These are phyloP conservation scores for Chamaenerion angustifolium DNA, from an alignment of 345 rosid species.

Conservation along the genomic window DNA sequence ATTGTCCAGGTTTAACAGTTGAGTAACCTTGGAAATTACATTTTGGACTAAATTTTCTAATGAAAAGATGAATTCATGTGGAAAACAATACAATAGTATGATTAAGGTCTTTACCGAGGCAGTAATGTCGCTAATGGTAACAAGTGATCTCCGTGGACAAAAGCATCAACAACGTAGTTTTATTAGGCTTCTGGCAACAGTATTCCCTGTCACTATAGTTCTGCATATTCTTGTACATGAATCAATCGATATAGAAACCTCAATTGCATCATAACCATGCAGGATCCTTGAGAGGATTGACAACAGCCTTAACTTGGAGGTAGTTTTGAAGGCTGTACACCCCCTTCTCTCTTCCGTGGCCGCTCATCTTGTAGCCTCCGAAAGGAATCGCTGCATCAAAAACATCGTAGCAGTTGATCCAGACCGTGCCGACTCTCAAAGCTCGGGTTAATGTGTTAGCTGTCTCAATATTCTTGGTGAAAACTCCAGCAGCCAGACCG, in stretches of 20 bases:
- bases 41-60: not conserved
- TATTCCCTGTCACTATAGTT: not conserved
- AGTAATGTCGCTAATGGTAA: too few species aligned
- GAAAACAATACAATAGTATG: too few species aligned
- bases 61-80: too few species aligned
- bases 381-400: slow-evolving; percentile 82
- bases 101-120: too few species aligned
- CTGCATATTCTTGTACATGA: not conserved
- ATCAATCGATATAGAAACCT: too few species aligned
- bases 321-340: slow-evolving; percentile 58
- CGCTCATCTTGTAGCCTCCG: slow-evolving; percentile 95
- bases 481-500: slow-evolving; percentile 83
- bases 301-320: slow-evolving; percentile 92
- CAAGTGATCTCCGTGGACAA: too few species aligned
- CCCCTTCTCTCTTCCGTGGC: slow-evolving; percentile 81
- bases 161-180: too few species aligned
- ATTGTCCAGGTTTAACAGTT: slow-evolving; percentile 1
- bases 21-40: not conserved
- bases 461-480: slow-evolving; percentile 58
- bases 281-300: slow-evolving; percentile 63
- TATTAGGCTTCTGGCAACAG: too few species aligned
- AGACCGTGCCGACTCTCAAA: slow-evolving; percentile 52
- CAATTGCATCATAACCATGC: slow-evolving; percentile 49
- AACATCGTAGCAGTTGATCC: slow-evolving; percentile 71
- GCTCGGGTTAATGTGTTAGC: slow-evolving; percentile 61